These are phyloP conservation scores for Vitis amurensis DNA, from an alignment of 164 flowering plant genomes.

Conservation along the genomic window DNA sequence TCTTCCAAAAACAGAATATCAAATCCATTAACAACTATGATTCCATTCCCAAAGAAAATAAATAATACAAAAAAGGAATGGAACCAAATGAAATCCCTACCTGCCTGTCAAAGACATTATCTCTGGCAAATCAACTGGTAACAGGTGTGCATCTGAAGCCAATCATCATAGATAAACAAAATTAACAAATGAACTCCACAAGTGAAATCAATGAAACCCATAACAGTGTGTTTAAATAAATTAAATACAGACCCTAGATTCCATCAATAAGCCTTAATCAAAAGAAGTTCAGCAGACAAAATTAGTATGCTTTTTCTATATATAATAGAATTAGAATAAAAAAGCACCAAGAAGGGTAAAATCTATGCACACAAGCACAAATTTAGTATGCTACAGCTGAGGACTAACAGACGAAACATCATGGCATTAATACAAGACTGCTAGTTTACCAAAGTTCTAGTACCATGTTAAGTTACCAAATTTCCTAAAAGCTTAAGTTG, in stretches of 20 bases:
- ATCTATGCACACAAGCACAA: no score
- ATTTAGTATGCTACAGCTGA: no score
- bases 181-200: background rate
- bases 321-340: no score
- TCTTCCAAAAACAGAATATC: background rate
- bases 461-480: no score
- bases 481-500: no score
- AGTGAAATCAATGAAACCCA: background rate
- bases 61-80: background rate
- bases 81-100: constrained; percentile 28
- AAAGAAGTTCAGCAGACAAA: no score
- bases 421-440: no score
- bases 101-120: constrained; percentile 63
- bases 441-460: no score
- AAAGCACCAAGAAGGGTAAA: no score
- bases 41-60: background rate
- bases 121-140: constrained; percentile 88
- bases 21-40: background rate
- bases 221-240: background rate
- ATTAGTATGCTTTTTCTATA: no score
- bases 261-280: no score
- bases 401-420: no score
- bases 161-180: constrained; percentile 12
- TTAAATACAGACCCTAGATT: background rate
- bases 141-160: constrained; percentile 86